Evolutionary conservation across 2,329 filamentous ascomycete species (phyloP).

Genomic region (Coleophoma cylindrospora): DNA sequence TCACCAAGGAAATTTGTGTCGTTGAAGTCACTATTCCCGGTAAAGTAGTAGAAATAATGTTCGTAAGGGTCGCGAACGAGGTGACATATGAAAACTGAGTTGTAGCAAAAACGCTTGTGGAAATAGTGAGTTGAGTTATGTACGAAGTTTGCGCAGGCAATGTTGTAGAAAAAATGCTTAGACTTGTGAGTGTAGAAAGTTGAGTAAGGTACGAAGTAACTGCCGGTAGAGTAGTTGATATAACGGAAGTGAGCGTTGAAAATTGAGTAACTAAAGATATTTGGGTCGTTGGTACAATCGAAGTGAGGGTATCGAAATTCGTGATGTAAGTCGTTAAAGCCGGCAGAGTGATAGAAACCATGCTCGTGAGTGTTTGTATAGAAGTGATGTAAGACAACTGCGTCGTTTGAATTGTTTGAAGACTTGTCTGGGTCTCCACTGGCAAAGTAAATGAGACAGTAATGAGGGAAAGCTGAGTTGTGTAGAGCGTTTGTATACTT

Average conservation of each 20-base stretch:
- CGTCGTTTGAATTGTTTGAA: too few species aligned
- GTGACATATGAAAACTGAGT: not conserved
- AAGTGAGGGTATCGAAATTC: too few species aligned
- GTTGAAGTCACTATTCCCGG: not conserved
- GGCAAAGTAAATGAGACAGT: too few species aligned
- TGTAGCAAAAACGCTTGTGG: not conserved
- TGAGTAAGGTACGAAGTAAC: not conserved
- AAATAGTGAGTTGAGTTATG: too few species aligned
- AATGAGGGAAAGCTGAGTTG: too few species aligned
- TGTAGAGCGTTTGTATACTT: too few species aligned
- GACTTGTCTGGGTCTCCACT: too few species aligned
- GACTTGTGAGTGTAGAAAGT: not conserved
- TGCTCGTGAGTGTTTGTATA: not conserved
- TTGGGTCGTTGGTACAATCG: not conserved
- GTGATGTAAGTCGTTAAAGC: not conserved
- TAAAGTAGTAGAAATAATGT: not conserved
- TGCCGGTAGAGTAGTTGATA: not conserved
- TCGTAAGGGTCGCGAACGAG: not conserved
- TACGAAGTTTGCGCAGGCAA: not conserved
- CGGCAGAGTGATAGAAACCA: not conserved
- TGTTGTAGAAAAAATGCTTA: not conserved
- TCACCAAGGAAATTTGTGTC: not conserved
- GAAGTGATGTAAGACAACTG: too few species aligned
- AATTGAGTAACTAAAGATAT: not conserved
- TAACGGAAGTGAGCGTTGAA: not conserved